Evolutionary conservation across 306 rosid genomes (phyloP).

Genomic region (Ormosia emarginata): DNA sequence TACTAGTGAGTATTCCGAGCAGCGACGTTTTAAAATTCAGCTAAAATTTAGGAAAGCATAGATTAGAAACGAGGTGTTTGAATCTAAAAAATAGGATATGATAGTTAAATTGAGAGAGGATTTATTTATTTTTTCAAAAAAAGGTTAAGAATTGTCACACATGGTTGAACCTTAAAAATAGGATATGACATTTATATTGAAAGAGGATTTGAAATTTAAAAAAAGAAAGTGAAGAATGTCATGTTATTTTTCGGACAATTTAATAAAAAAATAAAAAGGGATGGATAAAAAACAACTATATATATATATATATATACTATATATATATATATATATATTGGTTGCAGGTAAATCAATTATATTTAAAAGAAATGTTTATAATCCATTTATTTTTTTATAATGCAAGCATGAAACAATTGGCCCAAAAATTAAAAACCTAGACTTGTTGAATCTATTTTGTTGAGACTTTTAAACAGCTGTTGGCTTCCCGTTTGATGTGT

Average conservation of each 20-base stretch:
- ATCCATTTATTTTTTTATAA: not conserved
- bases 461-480: conserved; percentile 16
- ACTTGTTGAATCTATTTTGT: conserved; percentile 9
- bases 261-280: too few relatives aligned
- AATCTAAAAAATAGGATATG: not conserved
- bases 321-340: too few relatives aligned
- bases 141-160: too few relatives aligned
- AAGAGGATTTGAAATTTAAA: not conserved
- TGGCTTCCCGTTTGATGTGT: conserved; percentile 25
- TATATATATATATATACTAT: too few relatives aligned
- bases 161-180: too few relatives aligned
- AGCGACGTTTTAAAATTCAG: not conserved
- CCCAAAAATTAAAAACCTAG: not conserved
- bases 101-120: not conserved
- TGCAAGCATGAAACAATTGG: conserved; percentile 7
- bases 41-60: too few relatives aligned
- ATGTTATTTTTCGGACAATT: not conserved
- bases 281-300: too few relatives aligned
- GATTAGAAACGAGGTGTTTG: not conserved
- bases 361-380: not conserved
- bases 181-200: not conserved
- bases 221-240: too few relatives aligned
- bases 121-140: too few relatives aligned
- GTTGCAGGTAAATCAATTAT: not conserved
- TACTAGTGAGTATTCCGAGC: not conserved